Base-by-base conservation (phyloP, 2,329 filamentous ascomycete genomes). In the Graphiopsis chlorocephala region DNA sequence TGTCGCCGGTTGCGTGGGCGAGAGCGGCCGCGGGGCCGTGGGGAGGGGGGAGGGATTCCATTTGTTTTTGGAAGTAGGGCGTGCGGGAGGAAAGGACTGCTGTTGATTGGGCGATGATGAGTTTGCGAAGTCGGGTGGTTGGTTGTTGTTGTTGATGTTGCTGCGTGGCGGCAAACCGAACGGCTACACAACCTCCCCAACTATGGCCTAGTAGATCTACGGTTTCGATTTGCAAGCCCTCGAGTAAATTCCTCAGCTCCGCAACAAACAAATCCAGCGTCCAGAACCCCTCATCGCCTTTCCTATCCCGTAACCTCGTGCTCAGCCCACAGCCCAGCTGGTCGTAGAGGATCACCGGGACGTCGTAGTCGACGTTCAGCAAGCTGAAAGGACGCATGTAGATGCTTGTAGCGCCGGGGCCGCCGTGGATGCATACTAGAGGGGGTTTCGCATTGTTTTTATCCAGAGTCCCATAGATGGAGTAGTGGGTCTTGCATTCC, bases 111-210 rank as follows among this genome's bases (percentile, higher is more conserved):
- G 26, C 25, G 26, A 52, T 20, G 48, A 20, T 52, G 0, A 52
- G 15, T 31, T 52, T 52, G 26, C 48, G 48, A 4, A 52, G 48
- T 20, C 2, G 3, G 11, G 23, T 10, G 2, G 23, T 4, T 14
- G 47, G 47, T 25, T 50, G 23, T 31, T 10, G 15, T n/a, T 52
- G 14, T 17, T 26, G 48, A 15, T 52, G 5, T 42, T 42, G 4
- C 2, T 6, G 33, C 33, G 15, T 6, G 35, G 48, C 48, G 7
- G 82, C 82, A 72, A 78, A 82, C 31, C 77, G 69, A 0, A 76
- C 76, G 1, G 73, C 82, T 0, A 85, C 72, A 80, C 85, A 84
- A 0, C 81, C 84, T 17, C 84, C 83, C 83, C 83, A 86, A 23
- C 77, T 81, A 38, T 85, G 82, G 1, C 84, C 83, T 0, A 81